Evolutionary conservation across 2,329 filamentous ascomycete genomes (phyloP), one percentile per base, ranked within the genome.

Genomic region (Pseudopithomyces chartarum): DNA sequence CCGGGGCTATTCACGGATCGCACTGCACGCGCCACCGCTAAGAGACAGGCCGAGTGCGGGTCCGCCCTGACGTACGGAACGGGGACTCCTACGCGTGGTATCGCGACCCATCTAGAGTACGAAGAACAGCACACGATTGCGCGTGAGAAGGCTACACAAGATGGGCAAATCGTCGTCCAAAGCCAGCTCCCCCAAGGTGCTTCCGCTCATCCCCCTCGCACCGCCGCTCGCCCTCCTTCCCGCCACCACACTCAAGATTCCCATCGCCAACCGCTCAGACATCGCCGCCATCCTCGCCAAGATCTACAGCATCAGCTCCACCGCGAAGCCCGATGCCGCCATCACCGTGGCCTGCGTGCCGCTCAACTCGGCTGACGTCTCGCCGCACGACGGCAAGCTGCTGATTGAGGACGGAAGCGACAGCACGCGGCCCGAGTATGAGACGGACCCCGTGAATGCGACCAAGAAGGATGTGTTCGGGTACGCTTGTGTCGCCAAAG

Each of bases 331-430:
- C 2, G 82, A 88, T 63, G 85, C 87, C 26, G 82, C 87, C 64
- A 87, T 97, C 65, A 88, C 90, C 8, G 88, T 98, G 63, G 92
- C 90, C 52, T 98, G 94, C 75, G 87, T 98, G 53, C 95, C 95
- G 19, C 82, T 97, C 58, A 88, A 83, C 61, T 95, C 91, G 48
- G 88, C 89, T 3, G 84, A 88, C 22, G 82, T 97, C 23, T 88
- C 87, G 56, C 65, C 67, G 19, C 82, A 84, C 26, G 87, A 91
- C 69, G 92, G 92, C 43, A 88, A 93, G 75, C 84, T 87, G 55
- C 82, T 96, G 62, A 84, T 96, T 54, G 85, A 89, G 52, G 83
- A 87, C 69, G 85, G 83, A 82, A 60, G 74, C 74, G 49, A 58
- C 13, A 64, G 62, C 57, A 61, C n/a, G 34, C 43, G 54, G 3